Evolutionary conservation across 192 early-diverging fungal genomes (phyloP).

Genomic region (Podochytrium sp.): DNA sequence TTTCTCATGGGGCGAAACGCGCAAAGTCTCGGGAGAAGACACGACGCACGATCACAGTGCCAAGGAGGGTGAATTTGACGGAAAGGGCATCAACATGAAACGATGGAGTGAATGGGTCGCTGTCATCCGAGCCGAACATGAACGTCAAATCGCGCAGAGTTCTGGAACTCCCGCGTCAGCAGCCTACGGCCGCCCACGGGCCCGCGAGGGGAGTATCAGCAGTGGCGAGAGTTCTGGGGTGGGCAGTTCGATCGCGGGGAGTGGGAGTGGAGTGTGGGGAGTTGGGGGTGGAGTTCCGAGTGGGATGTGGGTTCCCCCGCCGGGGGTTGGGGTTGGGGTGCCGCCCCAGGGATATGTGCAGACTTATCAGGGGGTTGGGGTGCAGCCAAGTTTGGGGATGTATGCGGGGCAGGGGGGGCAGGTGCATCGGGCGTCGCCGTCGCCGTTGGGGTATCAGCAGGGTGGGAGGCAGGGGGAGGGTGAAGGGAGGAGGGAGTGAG

Average conservation of each 20-base stretch:
- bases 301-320: background rate
- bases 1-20: constrained; percentile 77
- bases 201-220: background rate
- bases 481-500: no score
- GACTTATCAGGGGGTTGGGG: no score
- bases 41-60: constrained; percentile 69
- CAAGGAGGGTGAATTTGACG: constrained; percentile 61
- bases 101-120: constrained; percentile 35
- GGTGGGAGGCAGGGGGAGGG: no score
- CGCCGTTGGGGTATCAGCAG: no score
- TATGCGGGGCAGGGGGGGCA: no score
- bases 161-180: background rate
- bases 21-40: constrained; percentile 45
- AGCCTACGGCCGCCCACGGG: no score
- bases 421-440: no score
- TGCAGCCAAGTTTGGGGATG: no score
- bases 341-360: no score
- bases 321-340: no score
- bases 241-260: background rate
- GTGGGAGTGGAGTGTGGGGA: background rate
- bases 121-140: constrained; percentile 27
- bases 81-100: constrained; percentile 34
- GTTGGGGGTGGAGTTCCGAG: background rate
- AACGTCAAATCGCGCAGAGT: constrained; percentile 8
- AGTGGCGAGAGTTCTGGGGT: background rate